A percentile compares a stretch with the other conserved stretches of the same genome.
Evolutionary conservation across 805 yeast genomes (phyloP).

Genomic region (Barnettozyma pratensis): DNA sequence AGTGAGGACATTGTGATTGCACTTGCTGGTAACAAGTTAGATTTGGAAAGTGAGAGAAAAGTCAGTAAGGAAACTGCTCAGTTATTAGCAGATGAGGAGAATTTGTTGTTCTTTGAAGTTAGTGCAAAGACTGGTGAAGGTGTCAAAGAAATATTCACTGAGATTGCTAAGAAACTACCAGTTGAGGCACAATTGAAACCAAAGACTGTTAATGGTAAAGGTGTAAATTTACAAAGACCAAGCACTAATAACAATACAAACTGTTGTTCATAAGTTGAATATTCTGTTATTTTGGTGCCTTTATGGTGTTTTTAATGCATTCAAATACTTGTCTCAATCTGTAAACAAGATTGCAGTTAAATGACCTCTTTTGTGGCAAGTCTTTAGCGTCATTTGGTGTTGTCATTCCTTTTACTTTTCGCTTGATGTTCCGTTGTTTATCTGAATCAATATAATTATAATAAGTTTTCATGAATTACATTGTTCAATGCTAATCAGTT

Average conservation of each 20-base stretch:
- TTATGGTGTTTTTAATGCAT: not conserved
- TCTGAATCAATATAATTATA: no score
- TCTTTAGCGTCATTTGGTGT: not conserved
- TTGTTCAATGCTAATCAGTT: no score
- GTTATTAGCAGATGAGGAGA: slow-evolving; percentile 50
- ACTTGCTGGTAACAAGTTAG: slow-evolving; percentile 74
- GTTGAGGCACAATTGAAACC: slow-evolving; percentile 22
- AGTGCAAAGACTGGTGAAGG: slow-evolving; percentile 56
- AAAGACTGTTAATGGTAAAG: slow-evolving; percentile 16
- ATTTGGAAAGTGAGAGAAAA: slow-evolving; percentile 47
- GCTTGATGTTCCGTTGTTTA: not conserved
- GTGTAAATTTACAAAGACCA: slow-evolving; percentile 37
- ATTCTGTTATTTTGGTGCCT: not conserved
- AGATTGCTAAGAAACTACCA: slow-evolving; percentile 44
- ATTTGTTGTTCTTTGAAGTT: slow-evolving; percentile 46
- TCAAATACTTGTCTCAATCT: no score
- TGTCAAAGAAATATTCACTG: slow-evolving; percentile 41
- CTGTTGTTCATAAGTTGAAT: slow-evolving; percentile 29
- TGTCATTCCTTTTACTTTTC: not conserved
- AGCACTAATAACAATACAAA: slow-evolving; percentile 37
- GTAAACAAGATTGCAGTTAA: not conserved
- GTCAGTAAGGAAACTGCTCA: slow-evolving; percentile 41
- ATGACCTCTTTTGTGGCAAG: not conserved
- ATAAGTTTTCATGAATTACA: not conserved
- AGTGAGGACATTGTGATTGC: slow-evolving; percentile 58